Evolutionary conservation across 495 filamentous ascomycete species (phyloP).

Genomic region (Annulohypoxylon moriforme): DNA sequence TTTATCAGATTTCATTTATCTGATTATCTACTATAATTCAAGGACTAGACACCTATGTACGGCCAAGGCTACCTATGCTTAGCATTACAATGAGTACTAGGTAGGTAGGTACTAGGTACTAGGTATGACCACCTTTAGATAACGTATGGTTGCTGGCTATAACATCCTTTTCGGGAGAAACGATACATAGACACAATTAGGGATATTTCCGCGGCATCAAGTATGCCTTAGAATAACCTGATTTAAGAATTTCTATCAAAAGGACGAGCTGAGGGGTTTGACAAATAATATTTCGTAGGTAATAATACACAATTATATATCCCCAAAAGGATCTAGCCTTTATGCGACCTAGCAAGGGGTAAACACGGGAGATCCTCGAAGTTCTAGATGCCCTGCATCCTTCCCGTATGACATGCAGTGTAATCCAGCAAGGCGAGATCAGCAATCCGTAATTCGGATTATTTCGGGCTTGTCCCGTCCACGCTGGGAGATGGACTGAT

Average conservation of each 20-base stretch:
- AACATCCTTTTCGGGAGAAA: neutral
- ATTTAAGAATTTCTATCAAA: neutral
- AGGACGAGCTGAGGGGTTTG: neutral
- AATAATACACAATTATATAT: conserved; percentile 17
- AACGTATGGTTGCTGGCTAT: neutral
- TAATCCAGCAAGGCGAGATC: conserved; percentile 17
- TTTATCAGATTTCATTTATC: neutral
- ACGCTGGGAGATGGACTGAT: conserved; percentile 12
- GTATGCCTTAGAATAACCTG: neutral
- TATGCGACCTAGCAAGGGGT: conserved; percentile 16
- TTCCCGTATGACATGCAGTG: conserved; percentile 32
- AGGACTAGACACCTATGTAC: too few relatives aligned
- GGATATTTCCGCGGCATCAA: neutral
- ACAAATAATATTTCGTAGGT: conserved; percentile 1
- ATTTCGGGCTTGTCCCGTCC: conserved; percentile 26
- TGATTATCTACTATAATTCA: neutral
- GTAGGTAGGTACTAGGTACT: neutral
- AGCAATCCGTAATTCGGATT: conserved; percentile 22
- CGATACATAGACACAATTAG: neutral
- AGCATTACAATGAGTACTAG: neutral
- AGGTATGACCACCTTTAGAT: neutral
- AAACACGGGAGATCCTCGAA: conserved; percentile 16
- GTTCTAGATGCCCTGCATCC: conserved; percentile 28
- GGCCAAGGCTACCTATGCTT: too few relatives aligned
- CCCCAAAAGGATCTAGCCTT: conserved; percentile 10